A percentile compares a stretch with the other conserved stretches of the same genome.
phyloP scores from a whole-genome alignment of 352 stramenopile genomes.

The Globisporangium okanoganense region DNA sequence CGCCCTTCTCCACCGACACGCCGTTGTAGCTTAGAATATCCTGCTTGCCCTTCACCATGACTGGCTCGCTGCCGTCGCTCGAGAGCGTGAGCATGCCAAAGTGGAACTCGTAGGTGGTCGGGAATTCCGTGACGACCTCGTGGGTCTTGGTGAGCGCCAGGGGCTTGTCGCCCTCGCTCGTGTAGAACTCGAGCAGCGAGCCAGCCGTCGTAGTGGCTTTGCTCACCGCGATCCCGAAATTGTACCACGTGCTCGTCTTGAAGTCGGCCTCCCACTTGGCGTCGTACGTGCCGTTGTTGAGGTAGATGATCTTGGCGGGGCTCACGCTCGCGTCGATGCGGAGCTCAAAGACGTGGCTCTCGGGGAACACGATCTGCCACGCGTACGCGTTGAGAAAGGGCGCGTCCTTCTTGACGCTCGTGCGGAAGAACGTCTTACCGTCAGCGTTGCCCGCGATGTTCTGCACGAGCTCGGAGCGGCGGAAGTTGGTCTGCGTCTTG shows the following conservation, averaged over 20 bases:
- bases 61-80: slow-evolving; percentile 33
- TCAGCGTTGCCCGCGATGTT: slow-evolving; percentile 32
- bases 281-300: slow-evolving; percentile 38
- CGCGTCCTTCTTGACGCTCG: slow-evolving; percentile 45
- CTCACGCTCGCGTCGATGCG: slow-evolving; percentile 39
- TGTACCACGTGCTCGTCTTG: slow-evolving; percentile 51
- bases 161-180: slow-evolving; percentile 33
- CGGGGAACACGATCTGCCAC: slow-evolving; percentile 61
- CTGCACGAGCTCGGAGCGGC: slow-evolving; percentile 66
- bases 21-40: slow-evolving; percentile 68
- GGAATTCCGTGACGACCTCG: slow-evolving; percentile 19
- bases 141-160: slow-evolving; percentile 34
- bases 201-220: slow-evolving; percentile 17
- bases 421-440: slow-evolving; percentile 59
- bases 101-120: slow-evolving; percentile 48
- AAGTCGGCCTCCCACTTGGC: slow-evolving; percentile 49
- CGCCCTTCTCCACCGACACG: slow-evolving; percentile 41
- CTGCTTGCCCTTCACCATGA: slow-evolving; percentile 41
- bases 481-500: slow-evolving; percentile 54
- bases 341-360: slow-evolving; percentile 54
- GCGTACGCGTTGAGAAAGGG: slow-evolving; percentile 44
- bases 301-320: slow-evolving; percentile 48
- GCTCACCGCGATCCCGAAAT: slow-evolving; percentile 50
- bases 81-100: slow-evolving; percentile 41
- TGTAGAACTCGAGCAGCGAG: slow-evolving; percentile 46